Conservation (phyloP, 2,329 filamentous ascomycete genomes). For the Exophiala bonariae region DNA sequence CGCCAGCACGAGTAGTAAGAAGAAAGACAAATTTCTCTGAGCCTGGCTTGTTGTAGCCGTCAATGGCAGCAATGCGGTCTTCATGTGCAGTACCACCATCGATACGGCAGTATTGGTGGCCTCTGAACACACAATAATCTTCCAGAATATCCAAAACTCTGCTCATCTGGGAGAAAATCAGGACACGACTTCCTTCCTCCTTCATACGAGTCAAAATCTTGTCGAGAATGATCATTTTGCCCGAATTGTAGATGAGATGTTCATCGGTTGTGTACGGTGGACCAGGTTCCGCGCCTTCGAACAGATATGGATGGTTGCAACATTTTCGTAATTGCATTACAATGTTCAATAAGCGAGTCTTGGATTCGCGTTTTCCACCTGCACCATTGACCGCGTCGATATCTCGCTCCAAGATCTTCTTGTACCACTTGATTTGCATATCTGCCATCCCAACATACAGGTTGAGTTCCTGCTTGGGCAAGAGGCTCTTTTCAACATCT, state of each 20-base stretch:
- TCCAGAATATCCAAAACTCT: constrained; percentile 94
- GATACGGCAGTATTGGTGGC: constrained; percentile 95
- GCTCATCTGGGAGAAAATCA: constrained; percentile 99
- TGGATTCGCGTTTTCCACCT: constrained; percentile 93
- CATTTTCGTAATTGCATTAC: constrained; percentile 99
- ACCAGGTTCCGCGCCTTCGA: constrained; percentile 94
- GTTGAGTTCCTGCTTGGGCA: constrained; percentile 97
- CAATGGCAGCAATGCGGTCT: constrained; percentile 94
- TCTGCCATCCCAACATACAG: constrained; percentile 98
- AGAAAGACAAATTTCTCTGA: constrained; percentile 98
- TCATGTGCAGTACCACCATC: constrained; percentile 96
- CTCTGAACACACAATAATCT: constrained; percentile 95
- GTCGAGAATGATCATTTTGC: constrained; percentile 97
- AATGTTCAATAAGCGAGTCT: constrained; percentile 94
- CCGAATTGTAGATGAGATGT: constrained; percentile 88
- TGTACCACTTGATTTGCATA: constrained; percentile 99
- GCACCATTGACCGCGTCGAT: constrained; percentile 98
- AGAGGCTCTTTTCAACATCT: constrained; percentile 94
- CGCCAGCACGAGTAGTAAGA: constrained; percentile 91
- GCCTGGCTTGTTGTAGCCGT: constrained; percentile 94
- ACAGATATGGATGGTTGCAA: constrained; percentile 97
- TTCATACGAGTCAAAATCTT: constrained; percentile 82
- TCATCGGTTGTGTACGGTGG: constrained; percentile 98
- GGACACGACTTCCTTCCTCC: constrained; percentile 85
- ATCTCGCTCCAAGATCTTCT: constrained; percentile 98